Evolutionary conservation across 2,329 filamentous ascomycete species (phyloP).

Genomic region (Curvularia hawaiiensis): DNA sequence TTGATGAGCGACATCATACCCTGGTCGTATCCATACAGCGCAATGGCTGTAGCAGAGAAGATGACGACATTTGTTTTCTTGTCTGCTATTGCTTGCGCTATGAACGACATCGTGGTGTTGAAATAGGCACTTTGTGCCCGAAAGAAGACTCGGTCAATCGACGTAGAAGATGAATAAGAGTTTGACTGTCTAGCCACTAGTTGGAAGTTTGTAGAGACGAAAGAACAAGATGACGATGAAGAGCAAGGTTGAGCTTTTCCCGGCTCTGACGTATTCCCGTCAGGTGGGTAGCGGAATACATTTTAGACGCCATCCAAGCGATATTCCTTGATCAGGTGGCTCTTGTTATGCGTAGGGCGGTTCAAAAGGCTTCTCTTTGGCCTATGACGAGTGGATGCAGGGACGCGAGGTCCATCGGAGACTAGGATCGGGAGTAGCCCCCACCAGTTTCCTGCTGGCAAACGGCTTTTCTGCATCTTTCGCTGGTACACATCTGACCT

Average conservation of each 20-base stretch:
- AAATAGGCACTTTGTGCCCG: not conserved
- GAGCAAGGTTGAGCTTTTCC: not conserved
- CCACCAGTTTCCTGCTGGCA: constrained; percentile 14
- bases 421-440: constrained; percentile 14
- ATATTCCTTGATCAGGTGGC: constrained; percentile 24
- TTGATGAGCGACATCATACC: constrained; percentile 61
- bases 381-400: constrained; percentile 28
- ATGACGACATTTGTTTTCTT: constrained; percentile 57
- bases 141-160: not conserved
- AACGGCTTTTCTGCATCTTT: not conserved
- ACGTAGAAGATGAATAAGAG: not conserved
- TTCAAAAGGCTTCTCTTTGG: constrained; percentile 2
- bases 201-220: not conserved
- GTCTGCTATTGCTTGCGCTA: constrained; percentile 31
- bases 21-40: constrained; percentile 58
- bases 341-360: constrained; percentile 5
- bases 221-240: not conserved
- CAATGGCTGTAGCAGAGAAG: constrained; percentile 60
- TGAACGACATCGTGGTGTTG: constrained; percentile 10
- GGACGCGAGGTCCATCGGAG: constrained; percentile 18
- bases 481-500: not conserved
- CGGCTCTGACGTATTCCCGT: constrained; percentile 2
- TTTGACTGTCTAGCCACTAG: not conserved
- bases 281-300: constrained; percentile 4
- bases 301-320: constrained; percentile 6